Evolutionary conservation across 768 basidiomycete genomes (phyloP).

Genomic region (Trametes meyenii): DNA sequence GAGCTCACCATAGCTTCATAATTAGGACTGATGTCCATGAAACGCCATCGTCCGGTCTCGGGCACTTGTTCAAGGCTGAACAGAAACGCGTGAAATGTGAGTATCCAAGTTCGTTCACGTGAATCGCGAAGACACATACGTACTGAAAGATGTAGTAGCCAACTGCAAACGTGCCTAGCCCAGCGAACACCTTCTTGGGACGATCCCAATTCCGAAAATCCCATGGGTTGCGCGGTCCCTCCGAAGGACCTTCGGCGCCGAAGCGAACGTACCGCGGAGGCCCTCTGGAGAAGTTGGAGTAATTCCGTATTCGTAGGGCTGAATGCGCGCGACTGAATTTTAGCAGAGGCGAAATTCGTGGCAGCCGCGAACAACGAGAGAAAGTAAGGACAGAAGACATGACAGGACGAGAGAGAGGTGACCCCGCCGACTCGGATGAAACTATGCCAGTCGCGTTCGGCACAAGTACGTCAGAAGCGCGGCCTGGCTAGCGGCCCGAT

Average conservation of each 20-base stretch:
- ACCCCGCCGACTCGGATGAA: too few species aligned
- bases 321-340: neutral
- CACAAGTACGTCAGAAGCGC: neutral
- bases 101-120: neutral
- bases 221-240: constrained; percentile 10
- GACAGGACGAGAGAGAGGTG: neutral
- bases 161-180: constrained; percentile 17
- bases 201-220: constrained; percentile 23
- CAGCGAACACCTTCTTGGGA: constrained; percentile 22
- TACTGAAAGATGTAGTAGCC: constrained; percentile 38
- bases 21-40: constrained; percentile 74
- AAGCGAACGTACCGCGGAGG: constrained; percentile 27
- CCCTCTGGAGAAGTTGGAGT: neutral
- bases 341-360: neutral
- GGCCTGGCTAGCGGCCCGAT: neutral
- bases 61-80: constrained; percentile 79
- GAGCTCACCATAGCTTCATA: constrained; percentile 56
- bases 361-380: constrained; percentile 1
- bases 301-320: neutral
- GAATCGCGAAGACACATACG: constrained; percentile 20
- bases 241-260: constrained; percentile 5
- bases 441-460: neutral
- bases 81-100: neutral
- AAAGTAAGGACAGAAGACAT: neutral
- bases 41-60: constrained; percentile 86